A percentile compares a stretch with the other conserved stretches of the same genome.
phyloP scores from a whole-genome alignment of 345 rosid genomes.

The Citrus mangshanensis region DNA sequence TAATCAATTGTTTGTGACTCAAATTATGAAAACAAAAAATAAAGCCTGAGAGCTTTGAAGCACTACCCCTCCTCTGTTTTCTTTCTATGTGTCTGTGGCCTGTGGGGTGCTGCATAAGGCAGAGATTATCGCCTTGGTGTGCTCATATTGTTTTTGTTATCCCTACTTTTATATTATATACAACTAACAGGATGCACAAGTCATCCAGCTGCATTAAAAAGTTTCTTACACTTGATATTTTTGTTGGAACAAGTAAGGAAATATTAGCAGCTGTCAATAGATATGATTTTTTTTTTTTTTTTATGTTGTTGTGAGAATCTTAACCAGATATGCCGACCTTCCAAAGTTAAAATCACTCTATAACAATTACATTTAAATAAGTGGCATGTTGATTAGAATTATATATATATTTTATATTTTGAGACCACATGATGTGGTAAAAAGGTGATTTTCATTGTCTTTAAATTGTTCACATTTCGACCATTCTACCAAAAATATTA shows the following conservation, averaged over 20 bases:
- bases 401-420: neutral
- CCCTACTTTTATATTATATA: neutral
- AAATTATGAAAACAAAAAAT: too few species aligned
- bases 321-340: neutral
- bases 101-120: neutral
- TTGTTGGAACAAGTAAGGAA: neutral
- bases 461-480: neutral
- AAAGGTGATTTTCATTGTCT: neutral
- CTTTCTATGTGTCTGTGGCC: neutral
- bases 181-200: neutral
- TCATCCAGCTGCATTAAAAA: neutral
- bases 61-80: neutral
- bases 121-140: neutral
- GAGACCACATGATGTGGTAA: neutral
- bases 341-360: neutral
- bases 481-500: neutral
- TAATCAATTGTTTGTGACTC: neutral
- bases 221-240: neutral
- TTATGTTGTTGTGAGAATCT: neutral
- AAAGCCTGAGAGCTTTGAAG: neutral
- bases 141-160: neutral
- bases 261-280: neutral
- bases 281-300: neutral
- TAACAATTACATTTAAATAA: neutral
- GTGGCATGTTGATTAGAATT: neutral